Percentiles rank a stretch among this genome's conserved stretches.
These are phyloP conservation scores for Striga hermonthica DNA, from an alignment of 305 asterid genomes.

Conservation along the genomic window DNA sequence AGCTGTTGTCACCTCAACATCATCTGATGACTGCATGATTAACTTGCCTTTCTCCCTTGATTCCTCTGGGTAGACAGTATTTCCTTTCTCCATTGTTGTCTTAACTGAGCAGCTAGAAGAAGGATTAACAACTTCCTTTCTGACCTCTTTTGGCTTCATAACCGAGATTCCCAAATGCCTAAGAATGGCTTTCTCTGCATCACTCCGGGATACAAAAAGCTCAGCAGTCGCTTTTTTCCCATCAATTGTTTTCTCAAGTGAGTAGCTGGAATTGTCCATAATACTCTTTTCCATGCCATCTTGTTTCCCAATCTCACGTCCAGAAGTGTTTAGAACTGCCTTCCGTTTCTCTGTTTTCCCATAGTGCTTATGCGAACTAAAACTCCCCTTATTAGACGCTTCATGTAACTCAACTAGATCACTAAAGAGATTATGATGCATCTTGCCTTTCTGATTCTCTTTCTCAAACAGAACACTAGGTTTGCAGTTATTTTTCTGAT, in stretches of 20 bases:
- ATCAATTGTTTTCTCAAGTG: slow-evolving; percentile 33
- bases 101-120: slow-evolving; percentile 28
- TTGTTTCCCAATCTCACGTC: slow-evolving; percentile 23
- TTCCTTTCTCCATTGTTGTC: slow-evolving; percentile 36
- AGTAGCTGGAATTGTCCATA: slow-evolving; percentile 28
- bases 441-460: slow-evolving; percentile 32
- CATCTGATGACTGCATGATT: slow-evolving; percentile 27
- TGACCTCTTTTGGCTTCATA: slow-evolving; percentile 27
- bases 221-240: slow-evolving; percentile 28
- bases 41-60: slow-evolving; percentile 35
- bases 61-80: slow-evolving; percentile 35
- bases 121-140: slow-evolving; percentile 30
- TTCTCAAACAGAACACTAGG: slow-evolving; percentile 34
- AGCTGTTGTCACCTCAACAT: slow-evolving; percentile 29
- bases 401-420: slow-evolving; percentile 29
- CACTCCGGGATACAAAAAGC: slow-evolving; percentile 33
- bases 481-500: slow-evolving; percentile 23
- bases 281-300: slow-evolving; percentile 28
- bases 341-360: slow-evolving; percentile 35
- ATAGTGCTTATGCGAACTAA: slow-evolving; percentile 26
- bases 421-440: slow-evolving; percentile 30
- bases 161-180: slow-evolving; percentile 29
- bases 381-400: slow-evolving; percentile 29
- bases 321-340: slow-evolving; percentile 29
- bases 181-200: slow-evolving; percentile 30